Base-by-base conservation (phyloP, 2,329 filamentous ascomycete genomes). In the Monosporascus sp. region DNA sequence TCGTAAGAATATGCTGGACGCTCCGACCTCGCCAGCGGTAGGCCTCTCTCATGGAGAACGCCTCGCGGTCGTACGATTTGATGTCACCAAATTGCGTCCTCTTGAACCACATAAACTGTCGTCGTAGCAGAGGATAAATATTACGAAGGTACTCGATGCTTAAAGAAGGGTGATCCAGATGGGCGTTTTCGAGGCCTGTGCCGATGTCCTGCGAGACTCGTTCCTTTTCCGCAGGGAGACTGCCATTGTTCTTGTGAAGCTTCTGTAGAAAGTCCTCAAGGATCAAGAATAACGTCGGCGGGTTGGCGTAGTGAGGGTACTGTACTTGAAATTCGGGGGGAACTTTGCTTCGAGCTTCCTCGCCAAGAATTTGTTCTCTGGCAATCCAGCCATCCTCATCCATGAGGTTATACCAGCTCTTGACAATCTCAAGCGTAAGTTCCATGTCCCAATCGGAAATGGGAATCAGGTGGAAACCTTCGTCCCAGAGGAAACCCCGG, bases 311-410 rank as follows among this genome's bases (percentile, higher is more conserved):
- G 70, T 97, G 92, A 24, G 94, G 93, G 67, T 97, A 97, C 67
- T 97, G 94, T 16, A 91, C 83, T 64, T 96, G 92, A 69, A 99
- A 99, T 71, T 97, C 92, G 5, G 79, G 71, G 0, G 94, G 94
- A 2, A 99, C 94, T 73, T 97, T 97, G 79, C 88, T 96, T 58
- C 93, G 86, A 47, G 94, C 94, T 74, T 99, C 94, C 2, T 82
- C 73, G 2, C 94, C 94, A 2, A 99, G 82, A 55, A 99, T 97
- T 73, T 97, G 92, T 75, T 99, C 94, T 50, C 94, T 87, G 3
- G 87, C 90, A 67, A 99, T 97, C 94, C 94, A 99, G 51, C 94
- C 94, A 69, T 97, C 91, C 17, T 94, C 88, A 61, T 99, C 94
- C 83, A 97, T 96, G 19, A 96, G 82, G 59, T 87, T 91, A 75